Evolutionary conservation across 2,329 filamentous ascomycete genomes (phyloP).

Genomic region (Fusarium sp.): DNA sequence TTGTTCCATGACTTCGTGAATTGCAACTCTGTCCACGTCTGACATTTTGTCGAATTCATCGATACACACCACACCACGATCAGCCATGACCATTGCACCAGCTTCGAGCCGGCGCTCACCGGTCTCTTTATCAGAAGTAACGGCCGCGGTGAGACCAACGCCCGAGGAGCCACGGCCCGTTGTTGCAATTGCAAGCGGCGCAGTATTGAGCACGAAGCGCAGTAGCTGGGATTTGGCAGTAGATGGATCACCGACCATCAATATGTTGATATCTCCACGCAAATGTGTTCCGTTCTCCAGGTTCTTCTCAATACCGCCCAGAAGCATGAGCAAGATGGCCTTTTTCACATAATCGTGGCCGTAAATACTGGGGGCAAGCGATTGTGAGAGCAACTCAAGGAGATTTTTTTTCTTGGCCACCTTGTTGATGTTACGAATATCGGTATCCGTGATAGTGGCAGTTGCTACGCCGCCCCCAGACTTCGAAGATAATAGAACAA

Average conservation of each 20-base stretch:
- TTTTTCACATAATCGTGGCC: slow-evolving; percentile 99
- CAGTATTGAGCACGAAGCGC: slow-evolving; percentile 96
- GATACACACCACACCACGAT: slow-evolving; percentile 97
- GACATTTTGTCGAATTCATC: slow-evolving; percentile 99
- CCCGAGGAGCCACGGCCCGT: slow-evolving; percentile 97
- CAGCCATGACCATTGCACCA: slow-evolving; percentile 97
- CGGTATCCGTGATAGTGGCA: slow-evolving; percentile 91
- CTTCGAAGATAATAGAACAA: slow-evolving; percentile 94
- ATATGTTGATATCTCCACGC: slow-evolving; percentile 97
- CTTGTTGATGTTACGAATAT: slow-evolving; percentile 99
- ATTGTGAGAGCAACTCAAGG: slow-evolving; percentile 92
- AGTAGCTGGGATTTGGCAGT: slow-evolving; percentile 98
- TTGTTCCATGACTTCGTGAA: slow-evolving; percentile 99
- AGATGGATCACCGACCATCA: slow-evolving; percentile 99
- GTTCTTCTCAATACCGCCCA: slow-evolving; percentile 98
- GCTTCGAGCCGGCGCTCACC: slow-evolving; percentile 94
- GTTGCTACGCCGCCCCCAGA: slow-evolving; percentile 94
- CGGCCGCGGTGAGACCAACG: slow-evolving; percentile 95
- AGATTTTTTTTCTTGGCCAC: slow-evolving; percentile 93
- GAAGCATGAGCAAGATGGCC: slow-evolving; percentile 92
- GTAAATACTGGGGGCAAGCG: slow-evolving; percentile 94
- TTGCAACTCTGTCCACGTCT: slow-evolving; percentile 95
- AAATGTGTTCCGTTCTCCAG: slow-evolving; percentile 97
- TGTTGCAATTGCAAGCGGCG: slow-evolving; percentile 94
- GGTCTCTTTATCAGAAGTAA: slow-evolving; percentile 97